Conservation (phyloP, 1,139 yeast species). For the Nakaseomyces sp. region DNA sequence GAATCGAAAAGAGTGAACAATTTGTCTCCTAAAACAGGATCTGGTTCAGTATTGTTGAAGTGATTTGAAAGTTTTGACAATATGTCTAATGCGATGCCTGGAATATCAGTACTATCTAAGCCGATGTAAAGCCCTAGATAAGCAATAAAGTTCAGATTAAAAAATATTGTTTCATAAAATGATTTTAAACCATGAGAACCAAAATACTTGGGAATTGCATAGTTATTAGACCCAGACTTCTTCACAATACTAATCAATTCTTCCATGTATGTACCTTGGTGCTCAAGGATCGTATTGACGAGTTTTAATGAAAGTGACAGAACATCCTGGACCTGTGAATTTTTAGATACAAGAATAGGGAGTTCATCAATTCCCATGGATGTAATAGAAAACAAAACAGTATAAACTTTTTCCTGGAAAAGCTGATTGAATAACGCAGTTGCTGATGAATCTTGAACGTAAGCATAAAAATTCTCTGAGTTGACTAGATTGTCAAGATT, state of each 20-base stretch:
- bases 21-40: conserved; percentile 43
- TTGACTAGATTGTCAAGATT: conserved; percentile 45
- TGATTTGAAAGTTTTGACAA: conserved; percentile 40
- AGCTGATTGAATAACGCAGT: conserved; percentile 53
- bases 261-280: conserved; percentile 49
- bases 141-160: conserved; percentile 59
- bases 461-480: conserved; percentile 34
- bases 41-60: conserved; percentile 27
- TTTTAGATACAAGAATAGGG: conserved; percentile 33
- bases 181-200: conserved; percentile 57
- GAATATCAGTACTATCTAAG: conserved; percentile 40
- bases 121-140: conserved; percentile 65
- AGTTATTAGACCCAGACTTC: conserved; percentile 25
- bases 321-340: conserved; percentile 31
- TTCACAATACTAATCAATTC: conserved; percentile 39
- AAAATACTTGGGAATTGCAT: conserved; percentile 42
- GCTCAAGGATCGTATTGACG: conserved; percentile 41
- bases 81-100: conserved; percentile 46
- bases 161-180: conserved; percentile 62
- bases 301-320: conserved; percentile 38
- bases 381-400: conserved; percentile 47
- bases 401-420: conserved; percentile 50
- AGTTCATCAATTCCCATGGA: conserved; percentile 49
- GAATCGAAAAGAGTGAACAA: conserved; percentile 66
- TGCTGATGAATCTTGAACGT: conserved; percentile 55